Conservation (phyloP, 306 rosid genomes). For the apple (Malus domestica) region ASM211411v1 NC_041804.1:3074001-3074500, state of each 20-base stretch:
- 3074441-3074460: conserved; percentile 11
- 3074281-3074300: conserved; percentile 23
- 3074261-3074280: conserved; percentile 17
- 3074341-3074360: background rate
- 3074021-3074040: background rate
- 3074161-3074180: background rate
- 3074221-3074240: background rate
- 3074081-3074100: background rate
- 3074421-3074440: conserved; percentile 24
- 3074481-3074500: conserved; percentile 10
- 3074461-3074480: conserved; percentile 3
- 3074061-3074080: conserved; percentile 10
- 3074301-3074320: background rate
- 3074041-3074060: background rate
- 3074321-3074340: background rate
- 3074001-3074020: no score
- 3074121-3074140: background rate
- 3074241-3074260: background rate
- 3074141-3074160: background rate
- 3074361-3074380: conserved; percentile 36
- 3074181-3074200: background rate
- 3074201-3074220: background rate
- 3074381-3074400: conserved; percentile 44
- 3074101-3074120: background rate
- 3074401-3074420: conserved; percentile 41